Percentiles rank a stretch among this genome's conserved stretches.
phyloP scores from a whole-genome alignment of 2,329 filamentous ascomycete genomes.

The Oidium heveae region DNA sequence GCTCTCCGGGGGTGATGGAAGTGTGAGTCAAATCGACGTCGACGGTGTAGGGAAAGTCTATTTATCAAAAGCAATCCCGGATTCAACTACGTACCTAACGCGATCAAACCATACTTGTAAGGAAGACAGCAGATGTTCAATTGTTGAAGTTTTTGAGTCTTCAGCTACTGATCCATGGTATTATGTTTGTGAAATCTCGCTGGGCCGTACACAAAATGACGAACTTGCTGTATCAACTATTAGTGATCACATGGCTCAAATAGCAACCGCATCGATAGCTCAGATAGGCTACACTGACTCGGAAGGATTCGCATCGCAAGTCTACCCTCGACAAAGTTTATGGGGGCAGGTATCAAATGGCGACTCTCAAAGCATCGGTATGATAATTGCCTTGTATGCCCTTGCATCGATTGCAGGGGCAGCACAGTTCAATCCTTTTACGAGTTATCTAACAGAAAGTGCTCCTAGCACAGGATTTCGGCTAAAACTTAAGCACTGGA shows the following conservation, averaged over 20 bases:
- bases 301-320: conserved; percentile 12
- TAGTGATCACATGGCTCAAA: conserved; percentile 14
- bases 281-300: conserved; percentile 16
- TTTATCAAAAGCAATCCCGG: conserved; percentile 9
- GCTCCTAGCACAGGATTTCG: conserved; percentile 6
- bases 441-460: background rate
- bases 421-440: conserved; percentile 6
- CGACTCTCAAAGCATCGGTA: conserved; percentile 14
- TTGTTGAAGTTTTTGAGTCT: conserved; percentile 17
- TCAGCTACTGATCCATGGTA: conserved; percentile 16
- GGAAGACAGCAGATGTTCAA: conserved; percentile 5
- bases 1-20: conserved; percentile 14
- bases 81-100: conserved; percentile 17
- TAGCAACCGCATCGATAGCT: conserved; percentile 17
- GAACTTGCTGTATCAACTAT: conserved; percentile 9
- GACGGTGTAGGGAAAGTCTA: conserved; percentile 7
- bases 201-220: conserved; percentile 15
- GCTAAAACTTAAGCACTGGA: conserved; percentile 18
- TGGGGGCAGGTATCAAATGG: conserved; percentile 16
- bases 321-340: conserved; percentile 18
- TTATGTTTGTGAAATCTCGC: conserved; percentile 18
- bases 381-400: conserved; percentile 15
- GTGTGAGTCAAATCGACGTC: conserved; percentile 10
- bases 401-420: conserved; percentile 12
- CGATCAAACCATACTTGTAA: conserved; percentile 7